Base-by-base conservation (phyloP, 306 rosid species). In the Luffa aegyptiaca region DNA sequence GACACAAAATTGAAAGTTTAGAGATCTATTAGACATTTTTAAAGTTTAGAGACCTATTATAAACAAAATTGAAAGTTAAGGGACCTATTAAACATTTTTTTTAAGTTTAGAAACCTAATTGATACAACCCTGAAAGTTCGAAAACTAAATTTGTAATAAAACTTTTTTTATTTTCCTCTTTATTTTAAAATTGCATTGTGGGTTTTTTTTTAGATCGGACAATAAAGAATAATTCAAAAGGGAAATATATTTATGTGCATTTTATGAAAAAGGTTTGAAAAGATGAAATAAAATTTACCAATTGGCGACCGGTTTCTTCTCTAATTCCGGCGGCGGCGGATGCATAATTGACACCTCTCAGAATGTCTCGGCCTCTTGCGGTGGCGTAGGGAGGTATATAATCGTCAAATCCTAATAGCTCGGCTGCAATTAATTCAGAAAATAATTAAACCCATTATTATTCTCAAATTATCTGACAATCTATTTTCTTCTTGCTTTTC, bases 251-350 rank as follows among this genome's bases (percentile, higher is more conserved):
- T 53, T 53, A 5, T 3, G 57, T n/a, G 61, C 5, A 20, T 20
- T 20, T 20, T 3, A 3, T 57, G 63, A 57, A 18, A 20, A 57
- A 3, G 56, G 39, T 46, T n/a, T 33, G 63, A 20, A 35, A 20
- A 42, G 18, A 61, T 4, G 55, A 20, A 59, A 26, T 6, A 10
- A 72, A 26, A 48, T 51, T 5, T 78, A 66, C 99, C 97, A 95
- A 71, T 79, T 95, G 99, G 17, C 74, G 97, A 45, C 99, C 99
- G 10, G 97, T 95, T 88, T 93, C 99, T 11, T 93, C 97, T 85
- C 97, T 89, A 11, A 95, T 95, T 82, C 97, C 99, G 3, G 99
- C 97, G 44, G 99, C 99, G 57, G 98, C 99, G 2, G 99, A 95
- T 58, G 99, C 99, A 86, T 88, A 95, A 79, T 95, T 95, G 6